phyloP scores from a whole-genome alignment of 148 eudicot species.

The Dianthus caryophyllus region DNA sequence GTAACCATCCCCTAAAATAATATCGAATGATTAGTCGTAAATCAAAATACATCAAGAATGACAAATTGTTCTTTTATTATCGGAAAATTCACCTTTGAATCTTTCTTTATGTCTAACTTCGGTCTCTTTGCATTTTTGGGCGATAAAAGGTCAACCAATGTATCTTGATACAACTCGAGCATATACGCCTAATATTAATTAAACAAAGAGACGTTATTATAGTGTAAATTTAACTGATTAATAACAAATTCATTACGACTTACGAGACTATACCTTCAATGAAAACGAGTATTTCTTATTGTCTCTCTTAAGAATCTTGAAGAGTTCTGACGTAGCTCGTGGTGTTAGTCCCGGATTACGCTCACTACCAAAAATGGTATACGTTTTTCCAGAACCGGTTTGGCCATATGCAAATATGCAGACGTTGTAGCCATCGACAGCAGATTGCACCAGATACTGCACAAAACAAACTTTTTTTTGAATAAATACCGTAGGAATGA shows the following conservation, averaged over 20 bases:
- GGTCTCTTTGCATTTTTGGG: slow-evolving; percentile 68
- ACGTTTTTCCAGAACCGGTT: slow-evolving; percentile 99
- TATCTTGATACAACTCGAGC: slow-evolving; percentile 96
- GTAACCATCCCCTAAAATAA: slow-evolving; percentile 80
- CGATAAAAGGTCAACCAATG: slow-evolving; percentile 72
- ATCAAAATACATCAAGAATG: not conserved
- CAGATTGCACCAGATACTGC: slow-evolving; percentile 98
- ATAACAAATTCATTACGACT: slow-evolving; percentile 8
- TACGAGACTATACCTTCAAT: slow-evolving; percentile 57
- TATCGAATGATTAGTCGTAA: not conserved
- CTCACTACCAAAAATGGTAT: slow-evolving; percentile 82
- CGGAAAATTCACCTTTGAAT: slow-evolving; percentile 67
- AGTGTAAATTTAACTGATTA: not conserved
- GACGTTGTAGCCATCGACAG: slow-evolving; percentile 92
- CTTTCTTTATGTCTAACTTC: slow-evolving; percentile 87
- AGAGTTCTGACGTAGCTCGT: slow-evolving; percentile 79
- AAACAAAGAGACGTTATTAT: not conserved
- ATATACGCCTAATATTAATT: slow-evolving; percentile 63
- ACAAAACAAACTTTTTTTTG: not conserved
- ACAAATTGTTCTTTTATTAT: not conserved
- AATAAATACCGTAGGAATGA: not conserved
- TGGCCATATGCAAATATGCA: slow-evolving; percentile 99
- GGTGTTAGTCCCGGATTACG: slow-evolving; percentile 91
- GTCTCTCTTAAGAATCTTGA: slow-evolving; percentile 74
- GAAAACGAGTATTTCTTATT: slow-evolving; percentile 71